These are phyloP conservation scores for Suillus spraguei DNA, from an alignment of 768 basidiomycete species.

Conservation along the genomic window DNA sequence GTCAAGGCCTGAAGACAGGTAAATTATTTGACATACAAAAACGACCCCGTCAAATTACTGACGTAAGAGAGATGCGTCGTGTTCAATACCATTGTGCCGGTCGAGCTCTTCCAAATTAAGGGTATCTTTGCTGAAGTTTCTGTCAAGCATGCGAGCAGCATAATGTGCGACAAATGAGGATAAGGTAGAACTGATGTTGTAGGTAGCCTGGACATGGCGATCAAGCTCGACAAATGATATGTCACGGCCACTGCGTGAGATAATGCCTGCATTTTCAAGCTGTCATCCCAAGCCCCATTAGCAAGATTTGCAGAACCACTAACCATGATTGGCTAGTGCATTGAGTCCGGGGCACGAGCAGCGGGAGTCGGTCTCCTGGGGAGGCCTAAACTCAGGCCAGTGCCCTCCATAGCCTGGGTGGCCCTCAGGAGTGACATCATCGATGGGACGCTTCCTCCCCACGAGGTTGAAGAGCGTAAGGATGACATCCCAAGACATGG, in stretches of 20 bases:
- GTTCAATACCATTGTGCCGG: neutral
- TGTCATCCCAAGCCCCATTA: neutral
- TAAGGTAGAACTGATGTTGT: conserved; percentile 2
- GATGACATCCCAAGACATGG: neutral
- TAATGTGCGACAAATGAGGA: conserved; percentile 1
- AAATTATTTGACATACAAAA: neutral
- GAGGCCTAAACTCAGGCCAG: neutral
- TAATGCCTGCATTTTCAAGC: neutral
- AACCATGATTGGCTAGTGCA: neutral
- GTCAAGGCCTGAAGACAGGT: neutral
- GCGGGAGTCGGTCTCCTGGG: neutral
- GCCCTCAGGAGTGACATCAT: neutral
- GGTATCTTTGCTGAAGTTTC: neutral
- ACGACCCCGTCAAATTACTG: neutral
- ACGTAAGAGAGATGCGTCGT: conserved; percentile 3
- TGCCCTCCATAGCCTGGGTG: conserved; percentile 1
- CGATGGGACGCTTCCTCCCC: neutral
- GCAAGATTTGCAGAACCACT: neutral
- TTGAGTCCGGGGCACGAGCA: conserved; percentile 4
- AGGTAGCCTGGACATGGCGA: neutral
- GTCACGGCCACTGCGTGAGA: neutral
- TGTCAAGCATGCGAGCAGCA: conserved; percentile 2
- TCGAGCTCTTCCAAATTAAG: neutral
- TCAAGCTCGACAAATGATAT: neutral
- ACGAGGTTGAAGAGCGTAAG: neutral